Evolutionary conservation across 2,329 filamentous ascomycete genomes (phyloP).

Genomic region (Dothideomycetes sp.): DNA sequence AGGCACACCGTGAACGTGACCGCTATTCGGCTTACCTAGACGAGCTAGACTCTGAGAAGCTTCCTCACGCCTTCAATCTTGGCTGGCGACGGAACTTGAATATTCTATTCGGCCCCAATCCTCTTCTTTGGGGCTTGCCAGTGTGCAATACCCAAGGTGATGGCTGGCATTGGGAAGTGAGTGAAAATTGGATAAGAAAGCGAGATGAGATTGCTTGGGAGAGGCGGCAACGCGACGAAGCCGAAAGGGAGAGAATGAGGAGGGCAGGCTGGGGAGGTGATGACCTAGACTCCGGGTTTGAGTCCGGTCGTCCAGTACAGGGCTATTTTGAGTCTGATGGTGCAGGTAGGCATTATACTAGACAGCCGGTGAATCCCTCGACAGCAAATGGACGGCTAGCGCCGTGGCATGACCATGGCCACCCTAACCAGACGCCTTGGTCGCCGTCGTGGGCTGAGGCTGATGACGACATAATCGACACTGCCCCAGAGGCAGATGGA

Average conservation of each 20-base stretch:
- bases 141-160: slow-evolving; percentile 79
- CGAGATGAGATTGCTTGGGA: slow-evolving; percentile 45
- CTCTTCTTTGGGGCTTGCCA: slow-evolving; percentile 67
- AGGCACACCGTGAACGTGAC: slow-evolving; percentile 53
- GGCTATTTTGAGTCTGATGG: slow-evolving; percentile 5
- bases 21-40: slow-evolving; percentile 76
- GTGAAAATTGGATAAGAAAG: slow-evolving; percentile 63
- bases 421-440: slow-evolving; percentile 5
- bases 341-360: not conserved
- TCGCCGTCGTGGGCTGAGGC: slow-evolving; percentile 18
- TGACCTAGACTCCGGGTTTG: not conserved
- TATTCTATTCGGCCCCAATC: slow-evolving; percentile 69
- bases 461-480: slow-evolving; percentile 4
- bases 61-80: slow-evolving; percentile 89
- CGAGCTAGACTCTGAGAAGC: slow-evolving; percentile 73
- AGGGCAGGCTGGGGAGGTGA: not conserved
- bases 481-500: slow-evolving; percentile 1
- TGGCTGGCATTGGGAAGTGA: slow-evolving; percentile 90
- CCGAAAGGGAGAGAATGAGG: slow-evolving; percentile 1
- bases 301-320: not conserved
- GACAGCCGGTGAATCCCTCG: not conserved
- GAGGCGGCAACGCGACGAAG: slow-evolving; percentile 24
- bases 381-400: no score
- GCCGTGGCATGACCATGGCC: not conserved
- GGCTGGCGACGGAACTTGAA: slow-evolving; percentile 69